phyloP scores from a whole-genome alignment of 2,329 filamentous ascomycete genomes.

The Lomentospora prolificans region DNA sequence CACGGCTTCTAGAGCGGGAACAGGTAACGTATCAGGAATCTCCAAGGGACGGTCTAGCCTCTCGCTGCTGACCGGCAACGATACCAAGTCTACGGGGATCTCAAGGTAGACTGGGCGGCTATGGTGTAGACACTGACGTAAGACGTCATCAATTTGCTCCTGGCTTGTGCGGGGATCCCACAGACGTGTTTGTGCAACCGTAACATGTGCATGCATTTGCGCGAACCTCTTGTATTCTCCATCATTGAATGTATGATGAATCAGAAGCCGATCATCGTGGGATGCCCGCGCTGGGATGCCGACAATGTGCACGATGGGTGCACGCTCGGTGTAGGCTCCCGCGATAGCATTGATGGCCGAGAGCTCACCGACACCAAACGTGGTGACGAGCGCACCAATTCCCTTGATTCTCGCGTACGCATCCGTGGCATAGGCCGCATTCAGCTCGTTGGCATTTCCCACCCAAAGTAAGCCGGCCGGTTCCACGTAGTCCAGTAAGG shows the following conservation, averaged over 20 bases:
- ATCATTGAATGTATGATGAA: constrained; percentile 64
- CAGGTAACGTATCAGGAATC: constrained; percentile 52
- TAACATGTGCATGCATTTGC: constrained; percentile 65
- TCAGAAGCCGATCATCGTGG: constrained; percentile 36
- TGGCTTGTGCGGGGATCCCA: constrained; percentile 61
- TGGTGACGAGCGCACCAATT: constrained; percentile 61
- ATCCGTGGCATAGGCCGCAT: constrained; percentile 71
- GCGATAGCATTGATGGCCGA: constrained; percentile 65
- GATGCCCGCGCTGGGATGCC: constrained; percentile 39
- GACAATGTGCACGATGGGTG: constrained; percentile 62
- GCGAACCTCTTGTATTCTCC: constrained; percentile 77
- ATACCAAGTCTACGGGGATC: constrained; percentile 71
- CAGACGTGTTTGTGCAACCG: constrained; percentile 61
- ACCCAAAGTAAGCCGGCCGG: constrained; percentile 53
- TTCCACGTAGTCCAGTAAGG: constrained; percentile 56
- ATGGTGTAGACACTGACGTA: constrained; percentile 63
- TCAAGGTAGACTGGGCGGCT: constrained; percentile 77
- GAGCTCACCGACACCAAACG: constrained; percentile 67
- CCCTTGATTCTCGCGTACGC: constrained; percentile 67
- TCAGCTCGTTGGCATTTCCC: constrained; percentile 63
- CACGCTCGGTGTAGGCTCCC: constrained; percentile 63
- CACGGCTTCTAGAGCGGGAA: constrained; percentile 64
- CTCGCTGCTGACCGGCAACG: constrained; percentile 64
- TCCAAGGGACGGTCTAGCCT: constrained; percentile 63
- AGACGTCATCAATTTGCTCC: constrained; percentile 64